Evolutionary conservation across 106 monocot genomes (phyloP), one percentile per base, ranked within the genome.

Genomic region (Triglochin maritima): DNA sequence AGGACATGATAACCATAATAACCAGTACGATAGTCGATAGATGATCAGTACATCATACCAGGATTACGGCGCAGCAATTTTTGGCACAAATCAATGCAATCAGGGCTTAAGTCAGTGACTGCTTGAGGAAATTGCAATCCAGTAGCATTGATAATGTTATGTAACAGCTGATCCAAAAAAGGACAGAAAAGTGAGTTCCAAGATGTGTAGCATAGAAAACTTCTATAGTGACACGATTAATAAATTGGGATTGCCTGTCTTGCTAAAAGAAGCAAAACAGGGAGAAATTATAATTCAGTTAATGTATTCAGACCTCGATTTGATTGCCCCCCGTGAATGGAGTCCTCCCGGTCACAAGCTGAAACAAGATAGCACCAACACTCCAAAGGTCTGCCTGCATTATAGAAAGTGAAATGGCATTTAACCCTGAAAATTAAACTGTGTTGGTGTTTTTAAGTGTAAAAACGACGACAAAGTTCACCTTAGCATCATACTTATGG

Each of bases 401-500:
- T 17, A 44, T 47, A 85, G 79, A 66, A 93, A 75, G 76, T 93
- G 42, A 56, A 68, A 13, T 44, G 54, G 49, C 44, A 50, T 50
- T 50, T 15, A 53, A 29, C 1, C 42, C 14, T 50, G 63, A 7
- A 72, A 46, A 49, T 10, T 12, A 13, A 45, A 49, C 7, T 7
- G 14, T 49, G 58, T 4, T 47, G 45, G 14, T 48, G 10, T 17
- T 71, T 79, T n/a, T 72, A 46, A 50, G 4, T 4, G 9, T 8
- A 66, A 9, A 7, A 50, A 74, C 4, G 50, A 74, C 4, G 50
- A 44, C 48, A 66, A 46, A 13, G 57, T 4, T 80, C 74, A 98
- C 96, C 96, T 98, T 98, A 14, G 96, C 88, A 79, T 98, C 86
- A 75, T 98, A 98, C 68, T 88, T 98, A 72, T 98, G 85, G 71